Base-by-base conservation (phyloP, 2,329 filamentous ascomycete genomes). In the Beauveria sp. region DNA sequence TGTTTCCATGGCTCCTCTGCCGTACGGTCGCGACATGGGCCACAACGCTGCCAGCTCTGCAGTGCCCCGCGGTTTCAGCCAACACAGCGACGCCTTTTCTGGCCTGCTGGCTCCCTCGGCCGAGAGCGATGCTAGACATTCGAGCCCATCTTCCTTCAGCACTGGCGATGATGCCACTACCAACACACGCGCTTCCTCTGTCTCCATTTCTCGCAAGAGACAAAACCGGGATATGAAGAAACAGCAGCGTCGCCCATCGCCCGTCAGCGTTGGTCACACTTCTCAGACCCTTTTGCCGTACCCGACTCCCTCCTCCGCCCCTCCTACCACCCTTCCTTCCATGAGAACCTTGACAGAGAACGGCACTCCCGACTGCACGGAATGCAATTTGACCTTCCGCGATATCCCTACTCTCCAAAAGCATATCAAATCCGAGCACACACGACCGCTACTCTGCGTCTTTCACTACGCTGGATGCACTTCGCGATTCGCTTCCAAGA, bases 401-500 rank as follows among this genome's bases (percentile, higher is more conserved):
- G 79, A 82, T 63, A 68, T 73, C 26, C 67, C 67, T 7, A 66
- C 73, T 4, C 77, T 84, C 2, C 74, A 81, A 52, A 78, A 74
- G 55, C 81, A 86, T 68, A 73, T 78, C 66, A 79, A 79, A 63
- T 77, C 77, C 60, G 72, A 79, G 28, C 84, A 87, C 67, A 81
- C 78, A 2, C 81, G 84, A 1, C 81, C 84, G 0, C 95, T 93
- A 69, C 79, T 81, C 26, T 98, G 93, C 72, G 86, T 91, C 61
- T 92, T 97, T 71, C 78, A 83, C 34, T 86, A 84, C 60, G 95
- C 92, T 61, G 89, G 88, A 40, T 98, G 93, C 75, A 66, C 64
- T 1, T 84, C 86, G 2, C 86, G 81, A 0, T 96, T 96, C 69
- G 81, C 83, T 3, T 87, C 82, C 66, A 96, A 96, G 76, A 96